Percentiles rank a stretch among this genome's conserved stretches.
Evolutionary conservation across 2,329 filamentous ascomycete genomes (phyloP).

Genomic region (Aspergillus versicolor): DNA sequence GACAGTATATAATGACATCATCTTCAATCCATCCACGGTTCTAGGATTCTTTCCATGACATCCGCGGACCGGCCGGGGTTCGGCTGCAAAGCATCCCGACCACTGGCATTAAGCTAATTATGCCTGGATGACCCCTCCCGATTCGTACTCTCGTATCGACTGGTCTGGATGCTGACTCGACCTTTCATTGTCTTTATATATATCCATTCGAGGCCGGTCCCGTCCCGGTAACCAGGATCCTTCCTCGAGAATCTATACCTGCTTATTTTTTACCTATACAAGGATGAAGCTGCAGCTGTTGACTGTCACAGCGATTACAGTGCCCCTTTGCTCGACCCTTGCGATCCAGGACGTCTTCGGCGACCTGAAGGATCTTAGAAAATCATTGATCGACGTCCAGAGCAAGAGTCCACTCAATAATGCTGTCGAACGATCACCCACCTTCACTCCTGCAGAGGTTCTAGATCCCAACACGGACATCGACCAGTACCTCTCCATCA

Average conservation of each 20-base stretch:
- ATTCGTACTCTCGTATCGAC: background rate
- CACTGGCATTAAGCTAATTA: background rate
- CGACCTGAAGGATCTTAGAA: slow-evolving; percentile 2
- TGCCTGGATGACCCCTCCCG: background rate
- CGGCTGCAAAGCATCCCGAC: background rate
- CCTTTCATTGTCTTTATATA: background rate
- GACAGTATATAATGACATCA: slow-evolving; percentile 1
- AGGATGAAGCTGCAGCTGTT: slow-evolving; percentile 16
- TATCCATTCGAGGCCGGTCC: background rate
- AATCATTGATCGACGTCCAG: background rate
- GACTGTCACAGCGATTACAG: slow-evolving; percentile 12
- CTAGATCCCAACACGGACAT: background rate
- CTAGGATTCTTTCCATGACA: background rate
- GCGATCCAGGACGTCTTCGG: slow-evolving; percentile 41
- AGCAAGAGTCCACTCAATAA: slow-evolving; percentile 11
- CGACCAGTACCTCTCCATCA: background rate
- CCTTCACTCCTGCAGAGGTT: slow-evolving; percentile 4
- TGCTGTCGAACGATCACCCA: slow-evolving; percentile 6
- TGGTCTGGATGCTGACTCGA: background rate
- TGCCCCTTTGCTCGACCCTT: slow-evolving; percentile 48
- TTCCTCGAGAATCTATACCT: background rate
- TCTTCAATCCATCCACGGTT: background rate
- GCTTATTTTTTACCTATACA: background rate
- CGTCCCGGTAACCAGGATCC: background rate
- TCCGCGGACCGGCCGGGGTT: background rate